These are phyloP conservation scores for Globisporangium mamillatum DNA, from an alignment of 352 stramenopile genomes.

Conservation along the genomic window DNA sequence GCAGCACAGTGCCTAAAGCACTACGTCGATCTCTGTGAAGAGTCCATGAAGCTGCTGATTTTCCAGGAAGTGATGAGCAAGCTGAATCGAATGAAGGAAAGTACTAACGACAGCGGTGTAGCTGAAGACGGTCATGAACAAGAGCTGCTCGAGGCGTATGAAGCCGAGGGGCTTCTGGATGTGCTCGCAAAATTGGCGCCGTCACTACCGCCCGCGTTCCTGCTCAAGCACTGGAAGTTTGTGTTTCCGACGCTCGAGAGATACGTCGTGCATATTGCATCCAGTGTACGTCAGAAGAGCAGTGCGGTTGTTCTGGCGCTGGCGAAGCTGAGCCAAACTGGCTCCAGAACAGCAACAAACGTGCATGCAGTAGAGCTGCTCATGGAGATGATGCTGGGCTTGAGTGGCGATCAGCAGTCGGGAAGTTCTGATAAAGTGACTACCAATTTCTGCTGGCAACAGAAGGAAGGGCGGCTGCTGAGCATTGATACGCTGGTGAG, in stretches of 20 bases:
- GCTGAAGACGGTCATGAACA: slow-evolving; percentile 3
- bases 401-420: slow-evolving; percentile 23
- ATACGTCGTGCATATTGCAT: slow-evolving; percentile 72
- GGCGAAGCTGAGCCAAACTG: slow-evolving; percentile 26
- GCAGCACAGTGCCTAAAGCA: slow-evolving; percentile 45
- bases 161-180: slow-evolving; percentile 66
- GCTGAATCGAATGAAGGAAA: slow-evolving; percentile 53
- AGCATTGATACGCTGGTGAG: slow-evolving; percentile 54
- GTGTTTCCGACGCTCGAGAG: slow-evolving; percentile 68
- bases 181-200: slow-evolving; percentile 48
- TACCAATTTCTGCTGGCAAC: slow-evolving; percentile 51
- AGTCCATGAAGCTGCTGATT: slow-evolving; percentile 42
- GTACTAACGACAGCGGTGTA: neutral
- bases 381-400: slow-evolving; percentile 42
- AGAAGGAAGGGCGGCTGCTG: slow-evolving; percentile 64
- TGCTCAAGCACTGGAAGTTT: slow-evolving; percentile 69
- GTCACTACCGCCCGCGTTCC: slow-evolving; percentile 39
- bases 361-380: slow-evolving; percentile 32
- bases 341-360: neutral
- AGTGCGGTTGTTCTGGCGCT: slow-evolving; percentile 50
- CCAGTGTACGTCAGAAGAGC: slow-evolving; percentile 57
- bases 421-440: slow-evolving; percentile 8
- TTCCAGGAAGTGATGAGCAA: slow-evolving; percentile 82
- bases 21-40: slow-evolving; percentile 50
- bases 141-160: slow-evolving; percentile 43